Percentiles rank a stretch among this genome's conserved stretches.
Conservation (phyloP, 2,329 filamentous ascomycete genomes). For the Kalaharituber pfeilii region DNA sequence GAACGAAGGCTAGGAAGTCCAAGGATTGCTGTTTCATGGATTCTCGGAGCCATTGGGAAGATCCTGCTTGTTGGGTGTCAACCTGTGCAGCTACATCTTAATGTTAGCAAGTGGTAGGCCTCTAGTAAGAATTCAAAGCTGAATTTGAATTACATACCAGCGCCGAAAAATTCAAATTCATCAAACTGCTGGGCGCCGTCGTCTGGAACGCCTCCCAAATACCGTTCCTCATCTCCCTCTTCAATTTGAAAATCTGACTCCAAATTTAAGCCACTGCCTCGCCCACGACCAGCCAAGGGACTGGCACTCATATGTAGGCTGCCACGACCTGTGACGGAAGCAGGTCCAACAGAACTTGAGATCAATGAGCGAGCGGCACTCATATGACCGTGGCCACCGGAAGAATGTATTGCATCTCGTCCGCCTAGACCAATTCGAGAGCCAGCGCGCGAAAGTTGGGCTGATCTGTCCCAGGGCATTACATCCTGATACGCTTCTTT, state of each 20-base stretch:
- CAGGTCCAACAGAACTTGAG: neutral
- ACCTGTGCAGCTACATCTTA: constrained; percentile 7
- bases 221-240: constrained; percentile 8
- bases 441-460: neutral
- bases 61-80: constrained; percentile 11
- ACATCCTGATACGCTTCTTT: neutral
- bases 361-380: neutral
- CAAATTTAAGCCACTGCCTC: neutral
- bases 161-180: constrained; percentile 15
- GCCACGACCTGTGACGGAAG: constrained; percentile 7
- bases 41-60: constrained; percentile 15
- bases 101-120: neutral
- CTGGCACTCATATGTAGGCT: constrained; percentile 8
- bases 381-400: neutral
- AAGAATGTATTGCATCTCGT: neutral
- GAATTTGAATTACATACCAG: too few relatives aligned
- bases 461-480: neutral
- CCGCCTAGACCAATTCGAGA: neutral
- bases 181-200: constrained; percentile 1
- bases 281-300: constrained; percentile 6
- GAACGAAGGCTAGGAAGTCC: constrained; percentile 18
- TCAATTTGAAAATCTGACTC: neutral
- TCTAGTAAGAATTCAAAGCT: constrained; percentile 4
- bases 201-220: constrained; percentile 4
- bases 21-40: constrained; percentile 16